Base-by-base conservation (phyloP, 2,329 filamentous ascomycete genomes). In the Rachicladosporium sp. region DNA sequence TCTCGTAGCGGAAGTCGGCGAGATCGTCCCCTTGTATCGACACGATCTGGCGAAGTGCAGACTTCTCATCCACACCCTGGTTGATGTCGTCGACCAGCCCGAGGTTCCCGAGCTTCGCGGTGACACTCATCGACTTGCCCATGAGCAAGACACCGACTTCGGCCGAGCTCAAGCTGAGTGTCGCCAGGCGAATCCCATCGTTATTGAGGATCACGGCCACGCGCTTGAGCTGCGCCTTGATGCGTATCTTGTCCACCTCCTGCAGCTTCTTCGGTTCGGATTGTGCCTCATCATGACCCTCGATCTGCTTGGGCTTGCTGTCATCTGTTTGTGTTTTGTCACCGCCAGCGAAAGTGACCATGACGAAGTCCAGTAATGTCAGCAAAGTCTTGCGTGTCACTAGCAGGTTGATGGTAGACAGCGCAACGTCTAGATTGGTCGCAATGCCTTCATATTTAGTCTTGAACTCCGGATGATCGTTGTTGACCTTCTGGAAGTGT, bases 1-100 rank as follows among this genome's bases (percentile, higher is more conserved):
- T 98, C 61, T 98, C 86, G 53, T 98, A 99, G 40, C 85, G 82
- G 67, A 99, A 96, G 58, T 98, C 91, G 1, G 89, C 89, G 11
- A 99, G 73, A 44, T 96, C 88, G 41, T 96, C 80, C 8, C 93
- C 93, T 60, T 98, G 83, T 23, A 98, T 98, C 1, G 87, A 89
- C 31, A 99, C 79, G 13, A 99, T 72, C 48, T 89, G 80, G 31
- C 91, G 80, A 15, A 96, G 70, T 33, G 80, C 76, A 1, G 89
- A 95, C 21, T 81, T 72, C 49, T 81, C 79, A 0, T 85, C 76
- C 1, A 93, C 87, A 15, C 89, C 91, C 46, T 87, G 76, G 51
- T 96, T 94, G 43, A 98, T 78, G 59, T 99, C 91, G 56, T 98
- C 91, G 2, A 95, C 73, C 27, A 99, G 69, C 1, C 80, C 88